These are phyloP conservation scores for Penicillium bialowiezense DNA, from an alignment of 495 filamentous ascomycete genomes.

Conservation along the genomic window DNA sequence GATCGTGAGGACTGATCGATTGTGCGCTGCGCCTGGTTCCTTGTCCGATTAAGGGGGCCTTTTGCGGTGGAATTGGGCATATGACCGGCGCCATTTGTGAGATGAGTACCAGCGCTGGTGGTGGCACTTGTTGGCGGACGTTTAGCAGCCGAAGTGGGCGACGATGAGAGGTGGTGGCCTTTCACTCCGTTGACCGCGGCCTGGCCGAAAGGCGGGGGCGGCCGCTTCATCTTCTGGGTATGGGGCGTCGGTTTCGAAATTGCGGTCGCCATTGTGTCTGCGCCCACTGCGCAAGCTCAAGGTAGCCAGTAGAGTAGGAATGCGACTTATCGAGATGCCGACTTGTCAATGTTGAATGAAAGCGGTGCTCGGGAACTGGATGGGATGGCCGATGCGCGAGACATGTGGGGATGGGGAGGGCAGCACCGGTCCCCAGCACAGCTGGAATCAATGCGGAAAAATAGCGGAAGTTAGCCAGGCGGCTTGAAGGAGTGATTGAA, in stretches of 20 bases:
- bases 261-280: constrained; percentile 49
- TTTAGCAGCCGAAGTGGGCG: constrained; percentile 63
- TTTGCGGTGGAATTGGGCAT: constrained; percentile 27
- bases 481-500: constrained; percentile 18
- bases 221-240: constrained; percentile 70
- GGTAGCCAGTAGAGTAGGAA: constrained; percentile 13
- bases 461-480: constrained; percentile 19
- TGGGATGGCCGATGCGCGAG: constrained; percentile 48
- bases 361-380: constrained; percentile 39
- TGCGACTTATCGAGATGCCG: constrained; percentile 27
- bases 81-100: constrained; percentile 46
- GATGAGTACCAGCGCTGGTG: constrained; percentile 31
- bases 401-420: constrained; percentile 50
- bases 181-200: constrained; percentile 61
- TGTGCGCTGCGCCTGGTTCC: constrained; percentile 50
- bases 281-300: constrained; percentile 18
- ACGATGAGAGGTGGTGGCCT: constrained; percentile 61
- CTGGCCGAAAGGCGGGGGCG: constrained; percentile 64
- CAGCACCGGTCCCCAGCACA: constrained; percentile 33
- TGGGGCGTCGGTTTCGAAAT: constrained; percentile 55
- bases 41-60: constrained; percentile 49
- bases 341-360: constrained; percentile 26
- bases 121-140: constrained; percentile 52
- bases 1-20: constrained; percentile 35
- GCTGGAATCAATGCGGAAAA: constrained; percentile 26